These are phyloP conservation scores for Colletotrichum sidae DNA, from an alignment of 2,329 filamentous ascomycete species.

Conservation along the genomic window DNA sequence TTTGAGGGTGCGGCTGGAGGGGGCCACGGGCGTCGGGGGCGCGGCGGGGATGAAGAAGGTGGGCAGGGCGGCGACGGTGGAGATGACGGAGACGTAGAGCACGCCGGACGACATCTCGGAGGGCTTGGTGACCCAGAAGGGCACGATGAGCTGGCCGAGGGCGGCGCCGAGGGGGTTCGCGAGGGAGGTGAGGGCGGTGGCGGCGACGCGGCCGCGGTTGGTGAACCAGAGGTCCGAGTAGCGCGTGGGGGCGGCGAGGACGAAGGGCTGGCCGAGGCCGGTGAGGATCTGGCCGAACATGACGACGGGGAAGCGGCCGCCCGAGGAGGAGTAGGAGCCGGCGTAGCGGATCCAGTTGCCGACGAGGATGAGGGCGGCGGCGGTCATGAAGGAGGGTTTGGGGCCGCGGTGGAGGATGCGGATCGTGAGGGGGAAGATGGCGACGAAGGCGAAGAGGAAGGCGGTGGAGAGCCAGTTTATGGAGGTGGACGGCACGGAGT, in stretches of 20 bases:
- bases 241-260: slow-evolving; percentile 86
- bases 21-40: slow-evolving; percentile 82
- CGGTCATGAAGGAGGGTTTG: slow-evolving; percentile 78
- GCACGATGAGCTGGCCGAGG: slow-evolving; percentile 86
- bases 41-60: slow-evolving; percentile 82
- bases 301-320: slow-evolving; percentile 78
- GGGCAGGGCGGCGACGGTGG: slow-evolving; percentile 75
- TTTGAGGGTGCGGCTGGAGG: slow-evolving; percentile 72
- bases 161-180: slow-evolving; percentile 93
- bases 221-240: slow-evolving; percentile 98
- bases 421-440: slow-evolving; percentile 78
- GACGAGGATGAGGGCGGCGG: slow-evolving; percentile 78
- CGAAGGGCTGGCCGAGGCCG: slow-evolving; percentile 91
- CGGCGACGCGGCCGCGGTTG: slow-evolving; percentile 82
- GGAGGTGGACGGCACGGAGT: slow-evolving; percentile 76
- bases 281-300: slow-evolving; percentile 94
- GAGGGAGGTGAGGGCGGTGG: slow-evolving; percentile 85
- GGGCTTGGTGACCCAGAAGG: slow-evolving; percentile 75
- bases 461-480: slow-evolving; percentile 95
- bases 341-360: slow-evolving; percentile 95
- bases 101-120: slow-evolving; percentile 82
- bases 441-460: slow-evolving; percentile 87
- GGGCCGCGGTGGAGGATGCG: slow-evolving; percentile 84
- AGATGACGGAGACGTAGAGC: slow-evolving; percentile 84
- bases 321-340: slow-evolving; percentile 64